Conservation (phyloP, 768 basidiomycete genomes). For the Rhodotorula kratochvilovae region DNA sequence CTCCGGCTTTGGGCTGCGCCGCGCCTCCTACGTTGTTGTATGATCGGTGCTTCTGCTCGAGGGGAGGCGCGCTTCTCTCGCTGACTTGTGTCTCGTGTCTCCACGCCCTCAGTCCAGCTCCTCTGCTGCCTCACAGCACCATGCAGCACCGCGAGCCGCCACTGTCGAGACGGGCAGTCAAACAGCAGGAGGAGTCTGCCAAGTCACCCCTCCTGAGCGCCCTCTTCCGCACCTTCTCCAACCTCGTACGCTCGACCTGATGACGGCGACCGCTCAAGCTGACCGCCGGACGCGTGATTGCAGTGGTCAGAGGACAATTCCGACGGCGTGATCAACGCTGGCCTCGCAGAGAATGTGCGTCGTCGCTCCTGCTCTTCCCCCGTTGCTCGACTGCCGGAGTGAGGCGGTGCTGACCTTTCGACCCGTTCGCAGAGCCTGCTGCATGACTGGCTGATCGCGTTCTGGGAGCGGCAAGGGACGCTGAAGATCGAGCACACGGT, state of each 20-base stretch:
- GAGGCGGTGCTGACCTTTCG: not conserved
- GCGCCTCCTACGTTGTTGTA: too few relatives aligned
- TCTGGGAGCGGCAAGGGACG: constrained; percentile 12
- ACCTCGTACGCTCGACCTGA: not conserved
- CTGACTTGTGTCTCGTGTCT: too few relatives aligned
- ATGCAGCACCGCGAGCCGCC: not conserved
- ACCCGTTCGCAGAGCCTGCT: constrained; percentile 3
- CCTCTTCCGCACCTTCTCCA: constrained; percentile 15
- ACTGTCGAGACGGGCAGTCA: not conserved
- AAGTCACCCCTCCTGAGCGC: constrained; percentile 9
- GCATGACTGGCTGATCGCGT: constrained; percentile 20
- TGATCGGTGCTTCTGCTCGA: too few relatives aligned
- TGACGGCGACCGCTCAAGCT: not conserved
- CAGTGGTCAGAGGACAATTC: constrained; percentile 7
- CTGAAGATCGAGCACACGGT: constrained; percentile 7
- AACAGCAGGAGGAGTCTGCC: not conserved
- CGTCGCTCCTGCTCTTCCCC: not conserved
- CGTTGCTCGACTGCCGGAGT: not conserved
- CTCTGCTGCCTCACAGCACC: too few relatives aligned
- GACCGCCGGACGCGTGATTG: not conserved
- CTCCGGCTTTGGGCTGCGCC: too few relatives aligned
- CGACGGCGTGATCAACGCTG: constrained; percentile 30
- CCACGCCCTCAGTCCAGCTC: too few relatives aligned
- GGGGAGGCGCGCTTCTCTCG: too few relatives aligned
- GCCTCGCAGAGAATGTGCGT: constrained; percentile 27